A percentile compares a stretch with the other conserved stretches of the same genome.
These are phyloP conservation scores for Leptodontidium sp. DNA, from an alignment of 2,329 filamentous ascomycete genomes.

Conservation along the genomic window DNA sequence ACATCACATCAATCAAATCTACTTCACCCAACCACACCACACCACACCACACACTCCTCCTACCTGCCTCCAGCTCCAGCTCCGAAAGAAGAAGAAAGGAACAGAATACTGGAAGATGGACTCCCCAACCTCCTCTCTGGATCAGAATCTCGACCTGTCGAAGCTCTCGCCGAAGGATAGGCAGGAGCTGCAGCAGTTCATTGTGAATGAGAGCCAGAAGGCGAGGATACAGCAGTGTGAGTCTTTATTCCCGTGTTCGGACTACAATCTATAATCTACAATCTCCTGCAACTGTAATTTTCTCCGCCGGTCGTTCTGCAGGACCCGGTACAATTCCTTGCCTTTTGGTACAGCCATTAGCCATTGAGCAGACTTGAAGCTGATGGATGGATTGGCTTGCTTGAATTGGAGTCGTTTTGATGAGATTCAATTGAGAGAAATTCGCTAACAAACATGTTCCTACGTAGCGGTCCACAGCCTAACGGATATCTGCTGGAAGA, in stretches of 20 bases:
- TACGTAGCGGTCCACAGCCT: slow-evolving; percentile 67
- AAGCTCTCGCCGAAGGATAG: slow-evolving; percentile 84
- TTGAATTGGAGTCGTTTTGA: no score
- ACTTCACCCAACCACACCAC: not conserved
- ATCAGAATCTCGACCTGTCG: slow-evolving; percentile 65
- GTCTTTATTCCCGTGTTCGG: slow-evolving; percentile 34
- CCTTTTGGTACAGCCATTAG: no score
- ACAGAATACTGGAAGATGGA: slow-evolving; percentile 36
- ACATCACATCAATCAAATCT: not conserved
- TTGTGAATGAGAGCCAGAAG: slow-evolving; percentile 86
- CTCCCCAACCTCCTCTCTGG: slow-evolving; percentile 36
- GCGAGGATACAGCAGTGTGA: slow-evolving; percentile 65
- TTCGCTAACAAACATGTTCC: not conserved
- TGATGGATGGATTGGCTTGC: no score
- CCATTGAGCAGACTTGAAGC: no score
- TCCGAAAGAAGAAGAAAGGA: slow-evolving; percentile 48
- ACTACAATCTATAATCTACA: not conserved
- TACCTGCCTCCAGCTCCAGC: not conserved
- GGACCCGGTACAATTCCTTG: not conserved
- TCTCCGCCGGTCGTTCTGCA: not conserved
- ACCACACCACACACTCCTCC: not conserved
- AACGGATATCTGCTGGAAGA: slow-evolving; percentile 89
- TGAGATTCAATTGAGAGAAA: not conserved
- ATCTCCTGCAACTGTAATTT: no score
- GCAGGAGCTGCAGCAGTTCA: slow-evolving; percentile 85